Evolutionary conservation across 2,329 filamentous ascomycete genomes (phyloP).

Genomic region (Aspergillus pseudoglaucus): DNA sequence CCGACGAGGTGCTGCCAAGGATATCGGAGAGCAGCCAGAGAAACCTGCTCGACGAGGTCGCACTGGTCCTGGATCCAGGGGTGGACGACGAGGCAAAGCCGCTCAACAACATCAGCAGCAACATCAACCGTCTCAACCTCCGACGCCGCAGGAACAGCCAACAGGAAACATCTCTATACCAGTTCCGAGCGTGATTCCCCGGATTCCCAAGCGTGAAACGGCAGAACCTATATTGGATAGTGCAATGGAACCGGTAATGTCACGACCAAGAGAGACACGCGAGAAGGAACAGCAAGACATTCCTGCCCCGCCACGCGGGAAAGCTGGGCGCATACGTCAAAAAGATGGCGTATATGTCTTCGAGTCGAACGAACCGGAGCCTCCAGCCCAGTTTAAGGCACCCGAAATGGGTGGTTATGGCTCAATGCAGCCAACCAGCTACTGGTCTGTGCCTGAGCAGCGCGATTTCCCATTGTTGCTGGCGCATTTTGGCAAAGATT

Average conservation of each 20-base stretch:
- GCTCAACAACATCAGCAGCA: constrained; percentile 28
- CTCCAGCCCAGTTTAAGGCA: constrained; percentile 14
- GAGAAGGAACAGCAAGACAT: constrained; percentile 19
- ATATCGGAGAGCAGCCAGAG: constrained; percentile 27
- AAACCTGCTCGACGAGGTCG: constrained; percentile 31
- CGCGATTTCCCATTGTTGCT: constrained; percentile 42
- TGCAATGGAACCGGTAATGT: constrained; percentile 10
- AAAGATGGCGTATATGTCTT: constrained; percentile 32
- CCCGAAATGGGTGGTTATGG: constrained; percentile 28
- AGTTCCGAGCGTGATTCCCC: constrained; percentile 13
- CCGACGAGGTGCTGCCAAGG: constrained; percentile 29
- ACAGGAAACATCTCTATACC: constrained; percentile 1
- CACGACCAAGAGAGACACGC: constrained; percentile 21
- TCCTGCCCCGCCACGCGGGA: constrained; percentile 14
- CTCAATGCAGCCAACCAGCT: constrained; percentile 41
- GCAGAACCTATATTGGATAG: constrained; percentile 13
- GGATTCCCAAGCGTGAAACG: constrained; percentile 21
- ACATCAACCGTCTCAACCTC: constrained; percentile 8
- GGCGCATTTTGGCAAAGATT: constrained; percentile 43
- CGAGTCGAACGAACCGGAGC: constrained; percentile 28
- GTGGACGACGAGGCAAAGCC: constrained; percentile 29
- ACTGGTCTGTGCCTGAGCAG: constrained; percentile 48
- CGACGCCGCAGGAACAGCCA: constrained; percentile 8
- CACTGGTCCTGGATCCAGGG: constrained; percentile 25
- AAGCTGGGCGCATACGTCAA: constrained; percentile 23